A percentile compares a stretch with the other conserved stretches of the same genome.
Evolutionary conservation across 1,284 basidiomycete genomes (phyloP).

Genomic region (Psilocybe mexicana): DNA sequence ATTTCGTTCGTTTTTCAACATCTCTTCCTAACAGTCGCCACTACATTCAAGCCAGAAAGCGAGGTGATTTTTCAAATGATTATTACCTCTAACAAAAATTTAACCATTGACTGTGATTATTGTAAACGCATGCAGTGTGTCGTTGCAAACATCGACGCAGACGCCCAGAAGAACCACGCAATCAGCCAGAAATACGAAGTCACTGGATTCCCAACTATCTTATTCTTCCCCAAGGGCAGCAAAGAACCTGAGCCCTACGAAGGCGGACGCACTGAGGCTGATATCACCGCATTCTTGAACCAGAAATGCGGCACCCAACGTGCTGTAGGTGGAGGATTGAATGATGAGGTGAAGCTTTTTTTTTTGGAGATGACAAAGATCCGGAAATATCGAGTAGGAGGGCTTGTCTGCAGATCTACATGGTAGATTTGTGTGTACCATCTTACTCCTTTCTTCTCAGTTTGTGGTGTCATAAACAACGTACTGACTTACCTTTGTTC

Average conservation of each 20-base stretch:
- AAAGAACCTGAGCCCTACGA: conserved; percentile 68
- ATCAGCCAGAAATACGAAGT: conserved; percentile 79
- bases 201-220: conserved; percentile 85
- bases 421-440: background rate
- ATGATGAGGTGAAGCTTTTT: conserved; percentile 55
- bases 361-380: background rate
- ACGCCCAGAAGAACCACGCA: conserved; percentile 77
- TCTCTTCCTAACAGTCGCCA: conserved; percentile 53
- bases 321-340: conserved; percentile 78
- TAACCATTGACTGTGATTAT: background rate
- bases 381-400: too few relatives aligned
- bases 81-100: background rate
- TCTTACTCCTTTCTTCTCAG: background rate
- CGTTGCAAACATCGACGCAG: conserved; percentile 90
- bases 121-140: conserved; percentile 58
- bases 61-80: conserved; percentile 48
- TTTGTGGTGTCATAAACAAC: background rate
- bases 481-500: background rate
- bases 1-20: background rate
- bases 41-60: conserved; percentile 75
- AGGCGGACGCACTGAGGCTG: conserved; percentile 65
- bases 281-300: conserved; percentile 78
- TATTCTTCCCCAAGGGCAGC: conserved; percentile 85
- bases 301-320: conserved; percentile 88
- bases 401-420: too few relatives aligned